Conservation (phyloP, 371 early-diverging fungal genomes). For the Batkoa obscura region DNA sequence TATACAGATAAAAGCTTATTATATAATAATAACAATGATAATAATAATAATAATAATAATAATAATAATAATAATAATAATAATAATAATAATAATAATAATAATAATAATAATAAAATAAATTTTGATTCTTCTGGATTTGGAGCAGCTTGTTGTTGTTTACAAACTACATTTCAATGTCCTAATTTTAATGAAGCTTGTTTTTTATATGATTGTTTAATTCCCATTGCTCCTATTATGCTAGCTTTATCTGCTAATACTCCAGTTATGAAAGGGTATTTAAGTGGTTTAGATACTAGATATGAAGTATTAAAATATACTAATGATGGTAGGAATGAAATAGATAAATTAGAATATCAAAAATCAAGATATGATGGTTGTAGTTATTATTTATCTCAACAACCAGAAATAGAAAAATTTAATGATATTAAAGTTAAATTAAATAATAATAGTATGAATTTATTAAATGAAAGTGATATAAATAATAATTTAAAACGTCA, state of each 20-base stretch:
- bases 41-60: too few species aligned
- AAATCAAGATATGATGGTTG: constrained; percentile 96
- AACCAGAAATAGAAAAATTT: constrained; percentile 59
- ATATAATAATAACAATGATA: too few species aligned
- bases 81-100: too few species aligned
- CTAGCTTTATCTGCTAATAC: constrained; percentile 87
- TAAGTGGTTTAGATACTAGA: constrained; percentile 91
- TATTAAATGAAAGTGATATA: constrained; percentile 44
- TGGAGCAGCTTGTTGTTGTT: constrained; percentile 98
- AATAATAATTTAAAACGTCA: constrained; percentile 85
- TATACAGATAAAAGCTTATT: constrained; percentile 71
- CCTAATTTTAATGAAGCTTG: constrained; percentile 86
- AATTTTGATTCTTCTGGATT: constrained; percentile 99
- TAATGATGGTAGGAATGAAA: constrained; percentile 86
- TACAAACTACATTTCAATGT: constrained; percentile 98
- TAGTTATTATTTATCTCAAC: constrained; percentile 67
- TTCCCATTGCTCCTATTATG: constrained; percentile 85
- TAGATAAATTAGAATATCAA: constrained; percentile 69
- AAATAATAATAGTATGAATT: constrained; percentile 54
- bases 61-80: too few species aligned
- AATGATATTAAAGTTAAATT: constrained; percentile 79
- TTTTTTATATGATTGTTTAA: constrained; percentile 86
- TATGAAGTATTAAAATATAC: constrained; percentile 91
- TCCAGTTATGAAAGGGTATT: constrained; percentile 83
- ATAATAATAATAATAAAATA: too few species aligned